Base-by-base conservation (phyloP, 495 filamentous ascomycete genomes). In the Neurospora discreta region DNA sequence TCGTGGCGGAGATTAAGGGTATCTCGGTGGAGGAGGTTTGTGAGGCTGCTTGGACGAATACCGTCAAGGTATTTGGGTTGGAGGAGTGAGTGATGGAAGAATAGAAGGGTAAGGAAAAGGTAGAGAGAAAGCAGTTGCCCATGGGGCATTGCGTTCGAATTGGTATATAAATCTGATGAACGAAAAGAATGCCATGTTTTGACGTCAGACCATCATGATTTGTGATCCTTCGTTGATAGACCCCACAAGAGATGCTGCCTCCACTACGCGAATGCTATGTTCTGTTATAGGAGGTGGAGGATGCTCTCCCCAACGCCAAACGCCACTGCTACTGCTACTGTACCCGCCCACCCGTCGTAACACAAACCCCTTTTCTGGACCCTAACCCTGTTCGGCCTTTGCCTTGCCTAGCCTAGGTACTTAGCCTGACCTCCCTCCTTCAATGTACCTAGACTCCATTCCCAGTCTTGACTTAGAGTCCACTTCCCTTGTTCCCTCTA, bases 11-110 rank as follows among this genome's bases (percentile, higher is more conserved):
- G 38, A 89, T 97, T 43, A 97, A 97, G 81, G 94, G 89, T 0
- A 82, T 97, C 9, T 77, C 84, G 2, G 85, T 94, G 8, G 89
- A 94, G 77, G 92, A 94, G 78, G 90, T 98, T 42, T 91, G 89
- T 75, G 93, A 97, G 84, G 91, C 90, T 39, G 90, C 93, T 18
- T 97, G 93, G 93, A 86, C 81, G 68, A 97, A 97, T 77, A 94
- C 92, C 9, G 84, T 90, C 26, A 85, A 83, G 72, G 92, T 97
- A 80, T 97, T 97, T 84, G 89, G 90, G 3, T 77, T 97, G 36
- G 92, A 89, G 0, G 85, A 87, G 71, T 78, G 76, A 3, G 44
- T 46, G 71, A 36, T n/a, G n/a, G n/a, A n/a, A n/a, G n/a, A 41
- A 74, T 36, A 67, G 18, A 26, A 15, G 60, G 41, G n/a, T 18